Conservation (phyloP, 495 filamentous ascomycete species). For the Hypoxylon lienhwacheense region DNA sequence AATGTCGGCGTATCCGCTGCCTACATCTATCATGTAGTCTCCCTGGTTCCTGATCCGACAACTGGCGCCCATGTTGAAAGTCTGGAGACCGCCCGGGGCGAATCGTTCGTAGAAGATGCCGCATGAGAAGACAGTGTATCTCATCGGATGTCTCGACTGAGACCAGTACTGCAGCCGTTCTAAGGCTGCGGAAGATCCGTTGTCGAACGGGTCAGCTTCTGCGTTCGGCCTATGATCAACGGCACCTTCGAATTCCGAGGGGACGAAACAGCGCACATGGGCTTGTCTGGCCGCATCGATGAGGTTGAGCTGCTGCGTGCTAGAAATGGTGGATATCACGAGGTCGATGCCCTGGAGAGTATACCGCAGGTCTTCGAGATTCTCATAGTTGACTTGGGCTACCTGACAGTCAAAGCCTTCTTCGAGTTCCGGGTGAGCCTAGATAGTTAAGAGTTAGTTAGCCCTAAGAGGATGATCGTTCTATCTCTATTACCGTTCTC, state of each 20-base stretch:
- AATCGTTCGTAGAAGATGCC: conserved; percentile 79
- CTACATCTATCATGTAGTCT: conserved; percentile 66
- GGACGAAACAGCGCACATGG: conserved; percentile 68
- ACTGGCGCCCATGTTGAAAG: conserved; percentile 55
- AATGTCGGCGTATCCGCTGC: conserved; percentile 58
- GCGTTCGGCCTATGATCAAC: conserved; percentile 45
- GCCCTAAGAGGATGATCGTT: conserved; percentile 15
- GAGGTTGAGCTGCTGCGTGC: conserved; percentile 65
- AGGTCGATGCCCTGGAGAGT: conserved; percentile 70
- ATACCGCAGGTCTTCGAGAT: conserved; percentile 57
- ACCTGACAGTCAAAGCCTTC: conserved; percentile 59
- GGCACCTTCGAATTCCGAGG: conserved; percentile 74
- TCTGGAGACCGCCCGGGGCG: conserved; percentile 61
- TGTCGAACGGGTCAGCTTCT: conserved; percentile 59
- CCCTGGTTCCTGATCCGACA: conserved; percentile 56
- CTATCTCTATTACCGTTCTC: conserved; percentile 51
- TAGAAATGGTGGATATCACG: conserved; percentile 72
- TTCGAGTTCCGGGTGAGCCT: conserved; percentile 48
- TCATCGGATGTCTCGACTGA: conserved; percentile 51
- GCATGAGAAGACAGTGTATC: conserved; percentile 69
- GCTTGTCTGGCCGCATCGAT: conserved; percentile 69
- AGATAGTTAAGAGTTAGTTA: conserved; percentile 33
- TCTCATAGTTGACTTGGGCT: conserved; percentile 63
- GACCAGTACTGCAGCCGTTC: conserved; percentile 57
- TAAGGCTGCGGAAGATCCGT: conserved; percentile 52